Percentiles rank a stretch among this genome's conserved stretches.
Conservation (phyloP, 2,329 filamentous ascomycete species). For the Nigrograna mackinnonii region DNA sequence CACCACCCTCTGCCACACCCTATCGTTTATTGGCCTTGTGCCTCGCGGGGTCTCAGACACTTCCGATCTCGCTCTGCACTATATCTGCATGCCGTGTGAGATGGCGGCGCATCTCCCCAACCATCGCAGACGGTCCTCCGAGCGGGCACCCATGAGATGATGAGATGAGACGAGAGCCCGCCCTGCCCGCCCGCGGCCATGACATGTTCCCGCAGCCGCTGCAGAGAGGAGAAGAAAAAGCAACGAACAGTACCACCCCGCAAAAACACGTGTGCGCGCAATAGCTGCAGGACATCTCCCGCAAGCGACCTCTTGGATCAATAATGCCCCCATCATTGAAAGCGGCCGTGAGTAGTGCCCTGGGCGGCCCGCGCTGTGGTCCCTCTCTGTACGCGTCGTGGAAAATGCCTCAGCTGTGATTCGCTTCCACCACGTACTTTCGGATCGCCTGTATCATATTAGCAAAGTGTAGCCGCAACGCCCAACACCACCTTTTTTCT, state of each 20-base stretch:
- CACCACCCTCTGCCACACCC: constrained; percentile 28
- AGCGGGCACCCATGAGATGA: background rate
- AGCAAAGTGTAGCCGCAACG: too few species aligned
- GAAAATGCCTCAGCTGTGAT: constrained; percentile 36
- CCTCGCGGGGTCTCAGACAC: constrained; percentile 24
- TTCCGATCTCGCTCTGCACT: constrained; percentile 30
- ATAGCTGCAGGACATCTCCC: constrained; percentile 23
- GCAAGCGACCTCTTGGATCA: too few species aligned
- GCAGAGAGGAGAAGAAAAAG: constrained; percentile 5
- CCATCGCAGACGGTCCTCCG: background rate
- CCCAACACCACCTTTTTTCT: constrained; percentile 14
- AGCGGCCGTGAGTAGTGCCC: too few species aligned
- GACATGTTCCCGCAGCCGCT: background rate
- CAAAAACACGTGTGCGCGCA: constrained; percentile 21
- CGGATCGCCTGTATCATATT: constrained; percentile 43
- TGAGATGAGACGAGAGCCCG: too few species aligned
- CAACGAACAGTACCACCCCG: constrained; percentile 16
- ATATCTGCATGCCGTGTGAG: too few species aligned
- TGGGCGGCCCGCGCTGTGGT: too few species aligned
- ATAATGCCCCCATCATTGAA: too few species aligned
- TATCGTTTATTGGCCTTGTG: constrained; percentile 37
- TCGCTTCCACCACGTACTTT: constrained; percentile 43
- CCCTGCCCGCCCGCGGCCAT: too few species aligned
- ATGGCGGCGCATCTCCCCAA: constrained; percentile 6
- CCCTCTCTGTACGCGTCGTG: constrained; percentile 22